Conservation (phyloP, 2,329 filamentous ascomycete species). For the Scedosporium boydii region DNA sequence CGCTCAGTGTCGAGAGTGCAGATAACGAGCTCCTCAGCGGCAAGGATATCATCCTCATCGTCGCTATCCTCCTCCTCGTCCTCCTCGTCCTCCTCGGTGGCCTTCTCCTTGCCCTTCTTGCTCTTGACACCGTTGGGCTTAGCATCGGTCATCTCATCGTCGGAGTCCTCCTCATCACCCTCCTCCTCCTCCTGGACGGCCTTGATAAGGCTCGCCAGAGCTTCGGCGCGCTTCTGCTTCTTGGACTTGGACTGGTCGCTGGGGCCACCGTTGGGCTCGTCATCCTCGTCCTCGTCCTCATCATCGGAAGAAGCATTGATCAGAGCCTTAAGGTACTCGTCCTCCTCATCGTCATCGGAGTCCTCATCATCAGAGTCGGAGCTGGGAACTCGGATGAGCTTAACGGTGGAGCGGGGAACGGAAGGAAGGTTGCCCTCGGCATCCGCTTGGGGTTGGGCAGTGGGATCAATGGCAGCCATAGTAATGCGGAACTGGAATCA, state of each 20-base stretch:
- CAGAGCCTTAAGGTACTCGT: conserved; percentile 52
- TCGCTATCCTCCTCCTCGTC: conserved; percentile 45
- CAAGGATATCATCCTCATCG: conserved; percentile 53
- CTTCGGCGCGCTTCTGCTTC: conserved; percentile 72
- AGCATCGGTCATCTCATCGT: conserved; percentile 61
- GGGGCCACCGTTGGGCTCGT: conserved; percentile 77
- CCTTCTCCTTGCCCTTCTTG: conserved; percentile 64
- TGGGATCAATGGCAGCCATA: conserved; percentile 96
- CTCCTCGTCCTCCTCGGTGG: conserved; percentile 49
- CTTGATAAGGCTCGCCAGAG: conserved; percentile 62
- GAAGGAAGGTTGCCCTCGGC: conserved; percentile 50
- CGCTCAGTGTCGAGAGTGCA: conserved; percentile 92
- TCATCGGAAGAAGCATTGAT: conserved; percentile 40
- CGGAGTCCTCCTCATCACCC: conserved; percentile 44
- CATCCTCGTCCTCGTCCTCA: conserved; percentile 42
- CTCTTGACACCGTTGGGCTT: conserved; percentile 48
- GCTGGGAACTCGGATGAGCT: conserved; percentile 70
- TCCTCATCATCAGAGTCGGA: conserved; percentile 44
- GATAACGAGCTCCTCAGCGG: conserved; percentile 82
- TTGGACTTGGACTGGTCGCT: conserved; percentile 81
- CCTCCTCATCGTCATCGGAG: conserved; percentile 51
- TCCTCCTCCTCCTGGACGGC: conserved; percentile 39
- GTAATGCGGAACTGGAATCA: conserved; percentile 76
- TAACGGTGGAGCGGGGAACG: conserved; percentile 74
- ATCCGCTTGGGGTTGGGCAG: conserved; percentile 59